Percentiles rank a stretch among this genome's conserved stretches.
Conservation (phyloP, 2,329 filamentous ascomycete species). For the Dichotomopilus funicola region DNA sequence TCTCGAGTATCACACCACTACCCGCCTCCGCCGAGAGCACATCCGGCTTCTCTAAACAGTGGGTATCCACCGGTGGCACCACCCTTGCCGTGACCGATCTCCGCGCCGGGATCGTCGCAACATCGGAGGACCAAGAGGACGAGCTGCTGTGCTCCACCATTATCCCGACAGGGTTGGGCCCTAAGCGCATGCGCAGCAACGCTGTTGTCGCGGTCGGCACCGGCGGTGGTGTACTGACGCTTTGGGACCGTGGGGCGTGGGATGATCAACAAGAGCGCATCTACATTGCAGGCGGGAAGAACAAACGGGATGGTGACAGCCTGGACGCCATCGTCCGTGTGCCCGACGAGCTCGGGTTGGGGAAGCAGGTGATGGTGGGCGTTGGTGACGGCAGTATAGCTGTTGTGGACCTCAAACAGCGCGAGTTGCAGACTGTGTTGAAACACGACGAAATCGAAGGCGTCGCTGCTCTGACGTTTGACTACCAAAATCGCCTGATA, state of each 20-base stretch:
- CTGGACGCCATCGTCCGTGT: conserved; percentile 71
- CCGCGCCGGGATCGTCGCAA: conserved; percentile 75
- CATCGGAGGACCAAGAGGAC: conserved; percentile 91
- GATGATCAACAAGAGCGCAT: conserved; percentile 91
- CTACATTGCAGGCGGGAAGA: conserved; percentile 58
- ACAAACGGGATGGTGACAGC: conserved; percentile 58
- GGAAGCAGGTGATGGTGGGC: conserved; percentile 71
- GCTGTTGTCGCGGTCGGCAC: conserved; percentile 72
- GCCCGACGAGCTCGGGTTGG: conserved; percentile 61
- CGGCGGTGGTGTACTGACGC: conserved; percentile 72
- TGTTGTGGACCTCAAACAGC: conserved; percentile 66
- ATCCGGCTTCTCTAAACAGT: conserved; percentile 87
- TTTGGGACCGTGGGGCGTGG: conserved; percentile 94
- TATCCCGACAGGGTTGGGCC: conserved; percentile 64
- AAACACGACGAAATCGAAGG: conserved; percentile 85
- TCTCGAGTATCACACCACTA: conserved; percentile 79
- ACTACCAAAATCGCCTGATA: conserved; percentile 79
- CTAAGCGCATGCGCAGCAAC: conserved; percentile 57
- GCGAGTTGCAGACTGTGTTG: conserved; percentile 61
- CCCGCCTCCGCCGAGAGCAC: conserved; percentile 75
- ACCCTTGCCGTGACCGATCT: conserved; percentile 88
- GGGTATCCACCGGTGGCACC: conserved; percentile 86
- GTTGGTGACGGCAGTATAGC: conserved; percentile 73
- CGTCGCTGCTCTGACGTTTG: conserved; percentile 75
- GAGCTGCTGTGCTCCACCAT: conserved; percentile 78